Base-by-base conservation (phyloP, 495 filamentous ascomycete genomes). In the Bryoglossum gracile region DNA sequence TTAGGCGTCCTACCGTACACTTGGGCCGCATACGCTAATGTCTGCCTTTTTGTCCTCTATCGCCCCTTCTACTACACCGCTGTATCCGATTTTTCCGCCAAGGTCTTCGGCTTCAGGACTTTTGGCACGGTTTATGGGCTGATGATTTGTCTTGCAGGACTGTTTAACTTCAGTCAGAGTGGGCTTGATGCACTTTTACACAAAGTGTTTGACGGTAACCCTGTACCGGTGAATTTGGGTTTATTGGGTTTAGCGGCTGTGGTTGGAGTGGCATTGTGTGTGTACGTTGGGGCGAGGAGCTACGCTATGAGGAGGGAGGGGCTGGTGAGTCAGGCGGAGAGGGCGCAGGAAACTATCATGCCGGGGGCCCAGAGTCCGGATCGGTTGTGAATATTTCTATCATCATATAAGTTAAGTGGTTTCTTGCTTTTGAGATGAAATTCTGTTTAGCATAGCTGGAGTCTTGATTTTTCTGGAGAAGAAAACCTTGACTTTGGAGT, bases 111-210 rank as follows among this genome's bases (percentile, higher is more conserved):
- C 6, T 95, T 95, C 67, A 80, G 79, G 51, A 95, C 90, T 0
- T 97, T 96, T 54, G 91, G 91, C 21, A 95, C 86, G 47, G 87
- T 98, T 21, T 96, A 97, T 62, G 92, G 92, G n/a, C 73, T 89
- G 6, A 82, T 95, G 46, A 96, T 96, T 50, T 95, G 88, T 60
- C 62, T 92, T 3, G 82, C 89, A 1, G 92, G 92, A 4, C 57
- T 98, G 9, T 73, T 90, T 41, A 95, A 94, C 64, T 91, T 98
- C 56, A 78, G 74, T 14, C 91, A 97, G 69, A 80, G 81, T 8
- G 89, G 75, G 0, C 68, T 97, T 22, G 92, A 96, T 63, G 80
- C 80, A 46, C 53, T 92, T 43, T 90, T 88, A 23, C 84, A 95
- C 53, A 71, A 73, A 38, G 69, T 68, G 1, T 96, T 90, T 62